Evolutionary conservation across 192 early-diverging fungal species (phyloP).

Genomic region (Podila minutissima): DNA sequence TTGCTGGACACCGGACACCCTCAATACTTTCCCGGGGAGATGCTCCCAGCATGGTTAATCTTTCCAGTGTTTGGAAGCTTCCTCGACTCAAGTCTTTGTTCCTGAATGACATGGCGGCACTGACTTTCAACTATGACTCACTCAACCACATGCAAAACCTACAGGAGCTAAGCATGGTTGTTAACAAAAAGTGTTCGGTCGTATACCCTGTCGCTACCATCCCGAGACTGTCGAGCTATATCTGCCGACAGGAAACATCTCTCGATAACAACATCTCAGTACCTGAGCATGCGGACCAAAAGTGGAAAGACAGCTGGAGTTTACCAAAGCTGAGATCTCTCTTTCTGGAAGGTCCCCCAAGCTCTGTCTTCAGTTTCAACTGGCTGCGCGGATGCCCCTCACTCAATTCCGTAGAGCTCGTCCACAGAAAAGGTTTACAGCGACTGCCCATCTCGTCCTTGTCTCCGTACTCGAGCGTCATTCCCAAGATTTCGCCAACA

Average conservation of each 20-base stretch:
- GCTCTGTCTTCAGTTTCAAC: conserved; percentile 11
- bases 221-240: neutral
- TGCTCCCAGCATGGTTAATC: too few species aligned
- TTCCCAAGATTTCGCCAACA: neutral
- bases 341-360: conserved; percentile 3
- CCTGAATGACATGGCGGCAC: neutral
- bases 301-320: conserved; percentile 3
- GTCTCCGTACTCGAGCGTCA: too few species aligned
- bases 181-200: neutral
- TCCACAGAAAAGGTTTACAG: neutral
- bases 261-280: neutral
- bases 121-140: conserved; percentile 26
- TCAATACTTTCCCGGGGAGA: too few species aligned
- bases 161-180: neutral
- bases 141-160: conserved; percentile 9
- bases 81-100: conserved; percentile 8
- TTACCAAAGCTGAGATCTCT: conserved; percentile 5
- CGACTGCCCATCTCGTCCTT: neutral
- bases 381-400: conserved; percentile 11
- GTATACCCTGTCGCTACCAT: neutral
- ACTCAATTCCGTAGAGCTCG: neutral
- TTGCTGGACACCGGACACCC: too few species aligned
- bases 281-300: neutral
- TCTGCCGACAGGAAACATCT: neutral
- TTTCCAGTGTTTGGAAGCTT: neutral